phyloP scores from a whole-genome alignment of 2,329 filamentous ascomycete genomes.

The Aureobasidium sp. region DNA sequence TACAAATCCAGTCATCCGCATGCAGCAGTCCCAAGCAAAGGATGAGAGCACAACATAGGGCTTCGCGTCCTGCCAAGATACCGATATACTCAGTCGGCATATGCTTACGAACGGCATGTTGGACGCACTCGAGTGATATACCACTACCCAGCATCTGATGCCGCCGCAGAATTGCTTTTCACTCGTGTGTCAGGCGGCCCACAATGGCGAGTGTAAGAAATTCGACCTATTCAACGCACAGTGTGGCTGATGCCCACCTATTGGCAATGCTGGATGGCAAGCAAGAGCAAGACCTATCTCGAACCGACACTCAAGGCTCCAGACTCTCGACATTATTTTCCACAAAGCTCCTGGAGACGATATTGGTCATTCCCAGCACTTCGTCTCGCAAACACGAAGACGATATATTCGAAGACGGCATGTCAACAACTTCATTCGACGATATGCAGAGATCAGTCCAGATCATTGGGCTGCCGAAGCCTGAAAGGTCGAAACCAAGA shows the following conservation, averaged over 20 bases:
- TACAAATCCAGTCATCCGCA: background rate
- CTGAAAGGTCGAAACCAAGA: background rate
- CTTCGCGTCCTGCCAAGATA: background rate
- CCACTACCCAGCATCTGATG: background rate
- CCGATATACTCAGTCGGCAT: background rate
- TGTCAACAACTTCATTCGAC: background rate
- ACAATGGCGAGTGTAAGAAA: background rate
- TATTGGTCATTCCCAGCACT: background rate
- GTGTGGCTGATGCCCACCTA: constrained; percentile 1
- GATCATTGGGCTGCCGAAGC: background rate
- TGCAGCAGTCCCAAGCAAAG: background rate
- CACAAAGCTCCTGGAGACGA: background rate
- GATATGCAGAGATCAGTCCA: background rate
- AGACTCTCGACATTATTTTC: background rate
- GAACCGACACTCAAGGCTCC: background rate
- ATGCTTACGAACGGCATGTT: background rate
- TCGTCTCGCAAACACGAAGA: background rate
- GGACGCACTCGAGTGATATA: background rate
- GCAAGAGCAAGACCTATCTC: background rate
- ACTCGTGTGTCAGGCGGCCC: background rate
- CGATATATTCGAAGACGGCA: background rate
- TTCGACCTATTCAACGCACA: background rate
- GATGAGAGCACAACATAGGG: background rate
- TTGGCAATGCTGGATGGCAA: background rate
- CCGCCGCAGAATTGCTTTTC: background rate